phyloP scores from a whole-genome alignment of 257 asterid genomes.

The Petrea volubilis region DNA sequence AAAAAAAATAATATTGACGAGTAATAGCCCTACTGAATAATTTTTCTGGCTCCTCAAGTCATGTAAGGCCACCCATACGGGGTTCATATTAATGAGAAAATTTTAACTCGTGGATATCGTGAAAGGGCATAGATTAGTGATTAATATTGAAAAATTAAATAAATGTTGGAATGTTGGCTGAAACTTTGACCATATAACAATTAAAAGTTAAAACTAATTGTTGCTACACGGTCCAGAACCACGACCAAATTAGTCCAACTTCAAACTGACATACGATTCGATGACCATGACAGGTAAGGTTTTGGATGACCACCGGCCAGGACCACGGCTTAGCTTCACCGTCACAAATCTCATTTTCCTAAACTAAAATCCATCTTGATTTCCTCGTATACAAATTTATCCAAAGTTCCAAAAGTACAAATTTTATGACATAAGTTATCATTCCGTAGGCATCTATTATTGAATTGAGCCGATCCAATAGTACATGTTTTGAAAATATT shows the following conservation, averaged over 20 bases:
- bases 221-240: background rate
- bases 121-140: background rate
- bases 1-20: too few species aligned
- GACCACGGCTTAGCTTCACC: background rate
- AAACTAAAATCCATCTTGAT: background rate
- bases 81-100: background rate
- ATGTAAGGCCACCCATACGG: too few species aligned
- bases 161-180: background rate
- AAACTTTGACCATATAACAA: background rate
- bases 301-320: constrained; percentile 30
- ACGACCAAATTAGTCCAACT: background rate
- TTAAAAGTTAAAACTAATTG: background rate
- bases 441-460: too few species aligned
- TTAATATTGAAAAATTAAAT: background rate
- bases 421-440: too few species aligned
- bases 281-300: background rate
- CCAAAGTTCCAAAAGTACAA: too few species aligned
- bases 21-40: too few species aligned
- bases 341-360: background rate
- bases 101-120: background rate
- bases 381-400: too few species aligned
- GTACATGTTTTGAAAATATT: too few species aligned
- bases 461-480: too few species aligned
- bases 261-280: background rate
- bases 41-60: too few species aligned